phyloP scores from a whole-genome alignment of 2,329 filamentous ascomycete genomes.

The Microdochium nivale region DNA sequence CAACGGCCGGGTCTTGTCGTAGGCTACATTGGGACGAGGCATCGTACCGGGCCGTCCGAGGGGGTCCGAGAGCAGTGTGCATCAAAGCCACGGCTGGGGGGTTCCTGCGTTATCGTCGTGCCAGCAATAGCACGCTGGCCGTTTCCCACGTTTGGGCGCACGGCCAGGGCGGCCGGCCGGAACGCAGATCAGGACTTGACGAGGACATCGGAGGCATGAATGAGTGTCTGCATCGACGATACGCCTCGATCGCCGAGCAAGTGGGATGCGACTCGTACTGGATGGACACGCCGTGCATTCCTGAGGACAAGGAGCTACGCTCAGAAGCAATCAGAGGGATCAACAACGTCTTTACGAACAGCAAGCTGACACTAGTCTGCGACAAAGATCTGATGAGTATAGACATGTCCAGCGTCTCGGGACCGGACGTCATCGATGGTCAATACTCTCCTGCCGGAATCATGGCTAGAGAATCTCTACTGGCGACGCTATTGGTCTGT shows the following conservation, averaged over 20 bases:
- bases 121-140: constrained; percentile 7
- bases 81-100: background rate
- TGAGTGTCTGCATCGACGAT: constrained; percentile 14
- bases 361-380: constrained; percentile 11
- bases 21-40: background rate
- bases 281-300: constrained; percentile 20
- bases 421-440: too few relatives aligned
- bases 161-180: constrained; percentile 14
- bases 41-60: background rate
- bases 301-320: constrained; percentile 10
- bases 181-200: constrained; percentile 1
- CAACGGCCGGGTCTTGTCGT: background rate
- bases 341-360: constrained; percentile 12
- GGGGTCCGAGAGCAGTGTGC: background rate
- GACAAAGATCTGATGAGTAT: constrained; percentile 17
- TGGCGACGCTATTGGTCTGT: constrained; percentile 11
- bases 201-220: constrained; percentile 9
- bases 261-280: constrained; percentile 17
- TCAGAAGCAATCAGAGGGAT: constrained; percentile 15
- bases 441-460: constrained; percentile 1
- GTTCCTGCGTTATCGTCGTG: background rate
- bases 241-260: constrained; percentile 7
- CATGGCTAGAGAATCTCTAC: constrained; percentile 7
- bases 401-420: constrained; percentile 1
- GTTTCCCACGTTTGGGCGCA: constrained; percentile 17